Evolutionary conservation across 495 filamentous ascomycete genomes (phyloP).

Genomic region (Talaromyces ruber): DNA sequence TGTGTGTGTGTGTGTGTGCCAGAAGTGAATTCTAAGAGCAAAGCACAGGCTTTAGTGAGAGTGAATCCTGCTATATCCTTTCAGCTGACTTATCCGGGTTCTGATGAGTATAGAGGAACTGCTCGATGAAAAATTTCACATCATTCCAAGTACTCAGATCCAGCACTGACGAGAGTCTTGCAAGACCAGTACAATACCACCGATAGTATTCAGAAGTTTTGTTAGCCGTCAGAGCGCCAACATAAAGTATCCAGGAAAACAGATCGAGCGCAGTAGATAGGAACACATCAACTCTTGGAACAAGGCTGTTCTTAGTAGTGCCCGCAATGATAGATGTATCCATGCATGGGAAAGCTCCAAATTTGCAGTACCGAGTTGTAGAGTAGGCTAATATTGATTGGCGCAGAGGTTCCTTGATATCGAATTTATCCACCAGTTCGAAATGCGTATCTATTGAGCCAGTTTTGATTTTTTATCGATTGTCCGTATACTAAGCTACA

Average conservation of each 20-base stretch:
- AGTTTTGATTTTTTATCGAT: background rate
- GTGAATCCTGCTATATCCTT: background rate
- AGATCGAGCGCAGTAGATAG: background rate
- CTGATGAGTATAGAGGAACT: constrained; percentile 1
- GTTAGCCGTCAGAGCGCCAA: background rate
- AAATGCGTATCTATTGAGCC: too few relatives aligned
- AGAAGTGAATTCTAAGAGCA: background rate
- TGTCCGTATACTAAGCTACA: background rate
- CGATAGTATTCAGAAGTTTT: background rate
- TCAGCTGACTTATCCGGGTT: background rate
- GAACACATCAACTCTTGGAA: background rate
- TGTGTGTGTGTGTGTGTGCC: too few relatives aligned
- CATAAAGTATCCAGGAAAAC: background rate
- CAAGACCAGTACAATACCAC: constrained; percentile 2
- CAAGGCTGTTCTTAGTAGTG: background rate
- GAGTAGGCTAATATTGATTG: background rate
- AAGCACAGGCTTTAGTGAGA: constrained; percentile 12
- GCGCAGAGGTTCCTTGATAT: background rate
- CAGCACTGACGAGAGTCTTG: background rate
- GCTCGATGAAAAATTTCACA: background rate
- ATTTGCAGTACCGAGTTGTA: background rate
- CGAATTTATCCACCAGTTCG: too few relatives aligned
- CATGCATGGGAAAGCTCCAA: background rate
- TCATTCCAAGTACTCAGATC: background rate
- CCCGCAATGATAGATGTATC: background rate